Conservation (phyloP, 2,329 filamentous ascomycete genomes). For the Westerdykella aurantiaca region DNA sequence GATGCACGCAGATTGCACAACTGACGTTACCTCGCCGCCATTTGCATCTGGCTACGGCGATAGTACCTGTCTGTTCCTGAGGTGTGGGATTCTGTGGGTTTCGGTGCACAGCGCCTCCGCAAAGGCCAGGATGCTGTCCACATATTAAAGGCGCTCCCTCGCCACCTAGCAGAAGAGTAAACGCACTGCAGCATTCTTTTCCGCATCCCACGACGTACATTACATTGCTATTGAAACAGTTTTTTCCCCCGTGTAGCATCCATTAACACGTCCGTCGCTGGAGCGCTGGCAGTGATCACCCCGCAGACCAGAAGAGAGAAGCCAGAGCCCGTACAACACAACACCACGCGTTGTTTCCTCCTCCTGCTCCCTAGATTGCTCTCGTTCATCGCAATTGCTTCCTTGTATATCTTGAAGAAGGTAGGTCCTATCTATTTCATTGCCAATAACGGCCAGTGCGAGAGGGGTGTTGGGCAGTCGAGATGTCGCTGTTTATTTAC, state of each 20-base stretch:
- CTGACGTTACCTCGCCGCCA: conserved; percentile 25
- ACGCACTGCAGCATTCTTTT: conserved; percentile 19
- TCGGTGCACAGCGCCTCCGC: conserved; percentile 13
- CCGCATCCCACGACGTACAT: conserved; percentile 22
- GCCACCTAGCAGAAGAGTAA: conserved; percentile 19
- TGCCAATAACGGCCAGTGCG: conserved; percentile 1
- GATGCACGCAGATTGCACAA: conserved; percentile 26
- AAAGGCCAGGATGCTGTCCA: conserved; percentile 11
- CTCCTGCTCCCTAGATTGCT: conserved; percentile 4
- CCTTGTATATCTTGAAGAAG: conserved; percentile 9
- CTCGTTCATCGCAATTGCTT: conserved; percentile 3
- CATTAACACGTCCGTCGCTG: conserved; percentile 9
- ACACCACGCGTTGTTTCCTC: conserved; percentile 7
- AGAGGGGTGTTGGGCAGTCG: not conserved
- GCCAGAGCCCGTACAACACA: not conserved
- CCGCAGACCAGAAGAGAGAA: not conserved
- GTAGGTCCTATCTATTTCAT: conserved; percentile 14
- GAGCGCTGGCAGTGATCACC: not conserved
- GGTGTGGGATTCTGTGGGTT: conserved; percentile 5
- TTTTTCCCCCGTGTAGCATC: conserved; percentile 26
- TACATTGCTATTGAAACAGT: conserved; percentile 32
- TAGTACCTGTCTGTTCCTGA: conserved; percentile 18
- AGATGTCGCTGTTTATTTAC: conserved; percentile 10
- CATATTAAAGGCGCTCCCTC: conserved; percentile 27
- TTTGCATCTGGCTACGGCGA: conserved; percentile 19